Evolutionary conservation across 495 filamentous ascomycete genomes (phyloP), one percentile per base, ranked within the genome.

Genomic region (Aspergillus panamensis): DNA sequence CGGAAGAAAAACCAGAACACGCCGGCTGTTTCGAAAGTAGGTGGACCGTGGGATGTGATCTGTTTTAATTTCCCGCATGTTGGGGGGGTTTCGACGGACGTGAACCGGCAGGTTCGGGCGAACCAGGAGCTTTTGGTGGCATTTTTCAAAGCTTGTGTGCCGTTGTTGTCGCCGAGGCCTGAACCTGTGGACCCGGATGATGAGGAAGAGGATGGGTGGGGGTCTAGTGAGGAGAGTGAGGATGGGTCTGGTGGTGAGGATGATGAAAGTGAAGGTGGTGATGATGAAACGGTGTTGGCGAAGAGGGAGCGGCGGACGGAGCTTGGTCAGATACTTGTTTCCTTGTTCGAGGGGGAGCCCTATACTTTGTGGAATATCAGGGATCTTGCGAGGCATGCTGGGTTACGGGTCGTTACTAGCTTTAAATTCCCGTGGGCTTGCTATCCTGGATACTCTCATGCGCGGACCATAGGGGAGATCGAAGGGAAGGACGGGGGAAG

Each of bases 21-120:
- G 44, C 33, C 53, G 19, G 43, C 51, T 43, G 55, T 25, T 6
- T 47, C 10, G 48, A 51, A 8, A 31, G 9, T 13, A 19, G 37
- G 12, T 10, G 73, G 71, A 3, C 69, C 67, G 2, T 93, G 86
- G 76, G 87, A 96, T 68, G 74, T 82, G 35, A 85, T 97, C 49
- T 81, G 91, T 48, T 98, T 97, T 80, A 96, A 96, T 76, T 98
- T 98, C 73, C 94, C 94, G 47, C 94, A 98, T 72, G 87, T 96
- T 2, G 94, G 94, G 51, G 94, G 94, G 8, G 83, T 91, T 60
- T 88, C 83, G 45, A 97, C 84, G 44, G 94, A 98, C 73, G 90
- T 96, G 49, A 96, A 96, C 73, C 79, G 94, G 16, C 94, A 98
- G 74, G 91, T 97, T 12, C 84, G 94, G 33, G 80, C 86, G 62